These are phyloP conservation scores for Boeremia lycopersici DNA, from an alignment of 2,329 filamentous ascomycete genomes.

Conservation along the genomic window DNA sequence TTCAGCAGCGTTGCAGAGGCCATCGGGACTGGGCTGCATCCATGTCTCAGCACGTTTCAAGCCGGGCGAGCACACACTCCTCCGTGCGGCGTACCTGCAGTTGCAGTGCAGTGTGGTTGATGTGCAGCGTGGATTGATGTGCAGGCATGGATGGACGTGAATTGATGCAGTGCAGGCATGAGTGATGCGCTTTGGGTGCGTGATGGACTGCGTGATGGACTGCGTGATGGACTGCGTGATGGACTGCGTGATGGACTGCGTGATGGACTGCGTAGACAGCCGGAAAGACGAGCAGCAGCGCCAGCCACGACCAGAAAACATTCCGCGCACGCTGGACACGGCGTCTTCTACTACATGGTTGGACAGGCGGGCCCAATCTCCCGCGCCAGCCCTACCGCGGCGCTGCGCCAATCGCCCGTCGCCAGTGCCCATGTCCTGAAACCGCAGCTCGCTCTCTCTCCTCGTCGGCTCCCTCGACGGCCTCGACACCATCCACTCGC, in stretches of 20 bases:
- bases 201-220: too few species aligned
- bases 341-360: too few species aligned
- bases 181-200: not conserved
- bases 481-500: too few species aligned
- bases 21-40: conserved; percentile 8
- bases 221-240: too few species aligned
- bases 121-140: not conserved
- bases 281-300: too few species aligned
- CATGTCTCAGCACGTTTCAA: conserved; percentile 1
- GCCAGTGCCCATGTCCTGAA: conserved; percentile 1
- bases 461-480: not conserved
- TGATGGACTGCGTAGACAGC: too few species aligned
- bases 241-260: too few species aligned
- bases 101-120: too few species aligned
- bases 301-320: too few species aligned
- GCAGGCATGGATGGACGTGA: too few species aligned
- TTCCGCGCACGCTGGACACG: too few species aligned
- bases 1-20: conserved; percentile 42
- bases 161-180: too few species aligned
- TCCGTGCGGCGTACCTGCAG: conserved; percentile 2
- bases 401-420: conserved; percentile 3
- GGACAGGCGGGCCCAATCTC: not conserved
- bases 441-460: conserved; percentile 7
- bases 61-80: conserved; percentile 8
- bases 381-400: not conserved